Evolutionary conservation across 1,284 basidiomycete genomes (phyloP).

Genomic region (Leccinum fuscescens): DNA sequence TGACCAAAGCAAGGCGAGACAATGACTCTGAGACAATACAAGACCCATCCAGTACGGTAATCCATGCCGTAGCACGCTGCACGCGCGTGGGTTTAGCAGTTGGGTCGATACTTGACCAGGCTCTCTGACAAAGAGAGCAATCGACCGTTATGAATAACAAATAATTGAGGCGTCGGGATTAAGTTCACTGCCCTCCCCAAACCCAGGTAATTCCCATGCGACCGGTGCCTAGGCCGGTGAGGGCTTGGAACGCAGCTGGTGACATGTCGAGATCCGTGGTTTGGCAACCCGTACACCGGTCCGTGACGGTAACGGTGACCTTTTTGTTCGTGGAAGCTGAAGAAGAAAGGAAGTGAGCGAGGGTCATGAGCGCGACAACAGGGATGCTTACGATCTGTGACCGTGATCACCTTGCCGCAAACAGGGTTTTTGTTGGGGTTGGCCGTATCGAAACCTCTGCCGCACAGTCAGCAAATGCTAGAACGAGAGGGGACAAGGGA

Average conservation of each 20-base stretch:
- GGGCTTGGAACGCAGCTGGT: slow-evolving; percentile 48
- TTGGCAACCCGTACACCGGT: slow-evolving; percentile 60
- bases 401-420: slow-evolving; percentile 47
- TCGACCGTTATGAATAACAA: slow-evolving; percentile 30
- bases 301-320: slow-evolving; percentile 48
- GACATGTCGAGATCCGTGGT: slow-evolving; percentile 57
- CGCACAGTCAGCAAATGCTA: slow-evolving; percentile 2
- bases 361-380: background rate
- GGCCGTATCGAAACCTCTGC: slow-evolving; percentile 45
- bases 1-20: slow-evolving; percentile 28
- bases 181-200: slow-evolving; percentile 27
- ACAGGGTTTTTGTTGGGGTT: slow-evolving; percentile 69
- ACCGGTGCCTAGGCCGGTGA: slow-evolving; percentile 43
- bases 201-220: slow-evolving; percentile 55
- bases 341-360: slow-evolving; percentile 3
- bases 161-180: slow-evolving; percentile 15
- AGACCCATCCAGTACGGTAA: slow-evolving; percentile 33
- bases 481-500: slow-evolving; percentile 7
- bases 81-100: slow-evolving; percentile 17
- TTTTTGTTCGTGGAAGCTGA: slow-evolving; percentile 41
- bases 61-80: slow-evolving; percentile 23
- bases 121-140: slow-evolving; percentile 15
- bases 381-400: slow-evolving; percentile 38
- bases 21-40: slow-evolving; percentile 15
- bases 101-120: slow-evolving; percentile 10